These are phyloP conservation scores for Hordeum marinum DNA, from an alignment of 176 grass and related monocot genomes.

Conservation along the genomic window DNA sequence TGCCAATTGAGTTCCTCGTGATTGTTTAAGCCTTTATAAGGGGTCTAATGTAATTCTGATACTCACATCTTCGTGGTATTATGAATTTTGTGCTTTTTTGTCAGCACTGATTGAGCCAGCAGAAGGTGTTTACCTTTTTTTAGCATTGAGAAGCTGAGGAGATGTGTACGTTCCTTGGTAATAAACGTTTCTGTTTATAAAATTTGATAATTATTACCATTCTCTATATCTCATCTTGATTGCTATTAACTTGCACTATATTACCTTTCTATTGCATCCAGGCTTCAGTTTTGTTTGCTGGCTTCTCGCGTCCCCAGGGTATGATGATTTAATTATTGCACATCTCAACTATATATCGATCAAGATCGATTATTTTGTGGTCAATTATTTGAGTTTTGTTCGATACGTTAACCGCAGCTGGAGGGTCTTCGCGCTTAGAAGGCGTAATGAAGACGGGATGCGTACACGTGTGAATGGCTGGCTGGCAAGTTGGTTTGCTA, in stretches of 20 bases:
- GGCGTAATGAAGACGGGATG: not conserved
- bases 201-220: not conserved
- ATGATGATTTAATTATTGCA: not conserved
- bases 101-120: not conserved
- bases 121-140: not conserved
- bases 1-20: not conserved
- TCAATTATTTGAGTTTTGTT: not conserved
- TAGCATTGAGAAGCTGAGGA: not conserved
- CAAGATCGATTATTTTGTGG: not conserved
- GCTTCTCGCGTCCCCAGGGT: not conserved
- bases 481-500: not conserved
- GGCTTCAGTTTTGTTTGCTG: not conserved
- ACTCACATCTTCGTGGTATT: not conserved
- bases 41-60: not conserved
- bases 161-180: not conserved
- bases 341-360: not conserved
- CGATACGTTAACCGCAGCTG: not conserved
- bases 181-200: not conserved
- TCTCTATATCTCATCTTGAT: not conserved
- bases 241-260: not conserved
- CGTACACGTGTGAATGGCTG: not conserved
- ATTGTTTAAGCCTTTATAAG: not conserved
- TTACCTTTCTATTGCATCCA: not conserved
- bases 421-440: not conserved
- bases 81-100: not conserved